phyloP scores from a whole-genome alignment of 169 alveolate species.

The Cystoisospora suis region DNA sequence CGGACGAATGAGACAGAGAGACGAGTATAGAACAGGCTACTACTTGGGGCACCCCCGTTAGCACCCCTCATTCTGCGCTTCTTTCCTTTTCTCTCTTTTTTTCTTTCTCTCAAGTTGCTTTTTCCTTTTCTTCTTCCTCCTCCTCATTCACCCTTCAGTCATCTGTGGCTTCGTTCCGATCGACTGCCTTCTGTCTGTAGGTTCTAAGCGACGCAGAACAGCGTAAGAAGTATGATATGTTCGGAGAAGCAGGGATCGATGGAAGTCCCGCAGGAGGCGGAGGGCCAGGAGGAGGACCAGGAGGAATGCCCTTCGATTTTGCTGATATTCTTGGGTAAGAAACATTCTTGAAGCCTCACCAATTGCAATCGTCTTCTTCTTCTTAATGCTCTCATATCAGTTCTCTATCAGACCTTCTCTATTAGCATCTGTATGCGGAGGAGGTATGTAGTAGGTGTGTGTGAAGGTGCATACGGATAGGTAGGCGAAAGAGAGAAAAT shows the following conservation, averaged over 20 bases:
- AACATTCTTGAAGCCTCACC: too few relatives aligned
- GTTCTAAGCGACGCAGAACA: constrained; percentile 17
- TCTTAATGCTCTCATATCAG: too few relatives aligned
- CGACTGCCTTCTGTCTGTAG: background rate
- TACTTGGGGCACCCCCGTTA: too few relatives aligned
- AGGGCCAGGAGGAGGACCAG: constrained; percentile 14
- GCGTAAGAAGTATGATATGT: constrained; percentile 32
- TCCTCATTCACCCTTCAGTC: background rate
- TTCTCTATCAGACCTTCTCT: too few relatives aligned
- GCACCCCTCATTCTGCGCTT: background rate
- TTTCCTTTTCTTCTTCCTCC: background rate
- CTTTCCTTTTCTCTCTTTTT: background rate
- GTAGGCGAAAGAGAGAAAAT: background rate
- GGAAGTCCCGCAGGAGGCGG: background rate
- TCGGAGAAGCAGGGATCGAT: constrained; percentile 23
- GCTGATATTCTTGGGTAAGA: constrained; percentile 17
- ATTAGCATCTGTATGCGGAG: too few relatives aligned
- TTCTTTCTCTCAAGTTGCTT: background rate
- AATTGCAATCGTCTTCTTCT: too few relatives aligned
- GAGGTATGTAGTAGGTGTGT: too few relatives aligned
- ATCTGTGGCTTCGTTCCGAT: too few relatives aligned
- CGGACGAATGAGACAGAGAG: too few relatives aligned
- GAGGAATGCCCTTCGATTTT: background rate
- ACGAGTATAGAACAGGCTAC: too few relatives aligned
- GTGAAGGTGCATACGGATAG: background rate